Evolutionary conservation across 2,329 filamentous ascomycete species (phyloP).

Genomic region (Paramyrothecium sp.): DNA sequence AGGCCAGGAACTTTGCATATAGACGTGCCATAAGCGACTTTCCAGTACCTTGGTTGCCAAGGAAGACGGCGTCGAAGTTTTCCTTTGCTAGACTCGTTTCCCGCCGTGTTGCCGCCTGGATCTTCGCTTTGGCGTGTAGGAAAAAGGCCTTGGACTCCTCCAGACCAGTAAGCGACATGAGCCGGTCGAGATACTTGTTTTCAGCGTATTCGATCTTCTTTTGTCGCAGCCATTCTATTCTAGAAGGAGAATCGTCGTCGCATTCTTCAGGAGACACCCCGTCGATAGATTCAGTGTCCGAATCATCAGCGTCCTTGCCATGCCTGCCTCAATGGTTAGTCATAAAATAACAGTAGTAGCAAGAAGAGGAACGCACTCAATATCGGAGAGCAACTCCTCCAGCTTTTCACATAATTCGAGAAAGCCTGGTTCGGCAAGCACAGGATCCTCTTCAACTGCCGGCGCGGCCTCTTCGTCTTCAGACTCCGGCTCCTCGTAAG

Average conservation of each 20-base stretch:
- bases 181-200: constrained; percentile 53
- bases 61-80: constrained; percentile 27
- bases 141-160: constrained; percentile 61
- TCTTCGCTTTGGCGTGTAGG: constrained; percentile 36
- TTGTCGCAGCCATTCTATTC: constrained; percentile 29
- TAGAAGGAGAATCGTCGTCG: constrained; percentile 39
- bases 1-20: constrained; percentile 25
- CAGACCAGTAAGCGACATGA: constrained; percentile 63
- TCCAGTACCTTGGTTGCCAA: constrained; percentile 26
- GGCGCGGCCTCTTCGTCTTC: background rate
- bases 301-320: constrained; percentile 15
- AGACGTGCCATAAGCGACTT: constrained; percentile 25
- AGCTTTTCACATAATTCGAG: constrained; percentile 21
- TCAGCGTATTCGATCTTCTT: constrained; percentile 45
- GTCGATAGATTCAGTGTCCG: constrained; percentile 24
- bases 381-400: constrained; percentile 25
- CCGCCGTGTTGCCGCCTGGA: constrained; percentile 50
- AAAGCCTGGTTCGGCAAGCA: constrained; percentile 22
- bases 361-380: constrained; percentile 19
- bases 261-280: constrained; percentile 25
- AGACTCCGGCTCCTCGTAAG: constrained; percentile 12
- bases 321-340: constrained; percentile 9
- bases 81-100: constrained; percentile 47
- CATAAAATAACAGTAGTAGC: background rate
- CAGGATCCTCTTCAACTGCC: constrained; percentile 4